A percentile compares a stretch with the other conserved stretches of the same genome.
Conservation (phyloP, 192 early-diverging fungal genomes). For the Pecoramyces ruminantium region DNA sequence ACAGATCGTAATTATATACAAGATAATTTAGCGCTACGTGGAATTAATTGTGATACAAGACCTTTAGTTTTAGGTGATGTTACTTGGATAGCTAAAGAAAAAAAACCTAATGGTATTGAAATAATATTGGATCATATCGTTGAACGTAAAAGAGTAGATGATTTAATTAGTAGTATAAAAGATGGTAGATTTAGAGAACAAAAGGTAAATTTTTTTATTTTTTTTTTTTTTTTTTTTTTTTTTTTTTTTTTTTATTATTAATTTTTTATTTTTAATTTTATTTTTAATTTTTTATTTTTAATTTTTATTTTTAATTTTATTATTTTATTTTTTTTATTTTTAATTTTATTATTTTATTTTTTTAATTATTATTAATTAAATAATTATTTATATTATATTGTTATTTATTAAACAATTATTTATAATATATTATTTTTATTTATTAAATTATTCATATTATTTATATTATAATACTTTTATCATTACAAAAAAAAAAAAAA, state of each 20-base stretch:
- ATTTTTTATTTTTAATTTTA: too few relatives aligned
- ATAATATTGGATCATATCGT: constrained; percentile 70
- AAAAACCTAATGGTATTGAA: constrained; percentile 14
- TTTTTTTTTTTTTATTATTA: too few relatives aligned
- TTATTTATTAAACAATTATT: too few relatives aligned
- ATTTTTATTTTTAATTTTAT: too few relatives aligned
- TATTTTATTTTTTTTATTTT: too few relatives aligned
- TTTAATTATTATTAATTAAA: too few relatives aligned
- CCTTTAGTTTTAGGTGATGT: constrained; percentile 74
- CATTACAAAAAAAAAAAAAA: not conserved
- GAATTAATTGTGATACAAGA: constrained; percentile 32
- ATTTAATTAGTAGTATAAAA: constrained; percentile 75
- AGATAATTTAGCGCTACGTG: constrained; percentile 35
- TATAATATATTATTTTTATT: too few relatives aligned
- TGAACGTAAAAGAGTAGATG: constrained; percentile 89
- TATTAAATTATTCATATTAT: too few relatives aligned
- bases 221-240: too few relatives aligned
- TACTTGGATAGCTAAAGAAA: constrained; percentile 58
- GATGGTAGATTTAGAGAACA: constrained; percentile 89
- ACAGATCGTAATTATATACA: constrained; percentile 58
- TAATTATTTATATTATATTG: too few relatives aligned
- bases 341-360: too few relatives aligned
- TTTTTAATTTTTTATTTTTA: too few relatives aligned
- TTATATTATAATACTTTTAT: not conserved
- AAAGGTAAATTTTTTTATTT: constrained; percentile 60